These are phyloP conservation scores for Lignosus rhinocerotis DNA, from an alignment of 1,284 basidiomycete genomes.

Conservation along the genomic window DNA sequence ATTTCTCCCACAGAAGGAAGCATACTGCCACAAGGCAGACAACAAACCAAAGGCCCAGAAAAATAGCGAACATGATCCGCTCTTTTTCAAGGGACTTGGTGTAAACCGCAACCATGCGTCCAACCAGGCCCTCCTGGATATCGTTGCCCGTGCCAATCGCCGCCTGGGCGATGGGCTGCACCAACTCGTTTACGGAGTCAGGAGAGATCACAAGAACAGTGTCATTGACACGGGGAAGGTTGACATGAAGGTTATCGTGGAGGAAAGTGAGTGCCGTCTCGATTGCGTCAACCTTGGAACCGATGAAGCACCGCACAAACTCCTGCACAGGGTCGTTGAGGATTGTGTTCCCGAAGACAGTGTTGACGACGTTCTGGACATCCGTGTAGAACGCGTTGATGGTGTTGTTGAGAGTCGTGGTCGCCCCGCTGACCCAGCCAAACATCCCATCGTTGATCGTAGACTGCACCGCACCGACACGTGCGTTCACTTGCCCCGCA, in stretches of 20 bases:
- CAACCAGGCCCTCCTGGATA: constrained; percentile 65
- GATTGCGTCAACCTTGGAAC: constrained; percentile 84
- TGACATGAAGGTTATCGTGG: constrained; percentile 81
- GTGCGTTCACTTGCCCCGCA: constrained; percentile 73
- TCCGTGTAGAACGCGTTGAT: constrained; percentile 76
- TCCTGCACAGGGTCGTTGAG: constrained; percentile 82
- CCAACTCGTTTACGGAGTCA: constrained; percentile 70
- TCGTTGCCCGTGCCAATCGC: constrained; percentile 68
- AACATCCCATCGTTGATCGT: constrained; percentile 87
- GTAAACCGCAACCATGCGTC: constrained; percentile 74
- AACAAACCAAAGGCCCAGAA: constrained; percentile 78
- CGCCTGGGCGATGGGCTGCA: constrained; percentile 75
- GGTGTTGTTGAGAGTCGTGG: constrained; percentile 81
- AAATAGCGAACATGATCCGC: constrained; percentile 78
- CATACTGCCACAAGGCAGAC: constrained; percentile 73
- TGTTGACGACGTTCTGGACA: constrained; percentile 66
- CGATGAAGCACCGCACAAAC: constrained; percentile 88
- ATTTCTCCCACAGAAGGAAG: constrained; percentile 69
- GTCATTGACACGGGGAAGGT: constrained; percentile 75
- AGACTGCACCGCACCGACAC: constrained; percentile 67
- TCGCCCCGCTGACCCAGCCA: constrained; percentile 94
- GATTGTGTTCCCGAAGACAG: constrained; percentile 81
- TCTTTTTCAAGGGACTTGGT: constrained; percentile 75
- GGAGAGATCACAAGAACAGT: constrained; percentile 77
- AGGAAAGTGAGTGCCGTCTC: constrained; percentile 91